These are phyloP conservation scores for Trichosporon sp. DNA, from an alignment of 1,284 basidiomycete genomes.

Conservation along the genomic window DNA sequence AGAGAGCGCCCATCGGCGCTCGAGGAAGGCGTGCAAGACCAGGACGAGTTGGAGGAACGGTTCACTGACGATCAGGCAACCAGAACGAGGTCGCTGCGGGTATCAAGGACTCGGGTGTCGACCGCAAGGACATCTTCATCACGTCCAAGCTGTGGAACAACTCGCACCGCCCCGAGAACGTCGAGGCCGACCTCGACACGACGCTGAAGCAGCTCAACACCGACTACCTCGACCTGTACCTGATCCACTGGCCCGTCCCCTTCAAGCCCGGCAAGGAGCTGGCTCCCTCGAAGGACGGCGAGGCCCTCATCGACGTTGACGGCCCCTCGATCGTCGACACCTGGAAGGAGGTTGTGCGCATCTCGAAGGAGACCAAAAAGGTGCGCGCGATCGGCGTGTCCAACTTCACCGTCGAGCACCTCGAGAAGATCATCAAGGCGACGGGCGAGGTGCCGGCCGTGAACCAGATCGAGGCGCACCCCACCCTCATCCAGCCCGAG, in stretches of 20 bases:
- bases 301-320: constrained; percentile 28
- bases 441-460: constrained; percentile 71
- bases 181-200: constrained; percentile 68
- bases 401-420: constrained; percentile 67
- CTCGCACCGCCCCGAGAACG: constrained; percentile 49
- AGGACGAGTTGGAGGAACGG: constrained; percentile 14
- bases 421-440: constrained; percentile 66
- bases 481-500: constrained; percentile 50
- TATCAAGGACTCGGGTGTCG: constrained; percentile 69
- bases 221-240: constrained; percentile 74
- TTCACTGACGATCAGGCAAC: constrained; percentile 48
- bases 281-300: constrained; percentile 50
- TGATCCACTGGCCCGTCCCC: constrained; percentile 83
- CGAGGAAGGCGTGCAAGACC: neutral
- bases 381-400: constrained; percentile 57
- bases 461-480: constrained; percentile 84
- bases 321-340: constrained; percentile 32
- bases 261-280: constrained; percentile 63
- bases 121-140: constrained; percentile 76
- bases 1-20: neutral
- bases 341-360: constrained; percentile 46
- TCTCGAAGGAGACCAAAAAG: constrained; percentile 42
- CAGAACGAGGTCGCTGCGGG: constrained; percentile 66
- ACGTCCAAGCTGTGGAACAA: constrained; percentile 60
- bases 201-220: constrained; percentile 67